phyloP scores from a whole-genome alignment of 1,284 basidiomycete species.

The Ceratobasidium sp. region DNA sequence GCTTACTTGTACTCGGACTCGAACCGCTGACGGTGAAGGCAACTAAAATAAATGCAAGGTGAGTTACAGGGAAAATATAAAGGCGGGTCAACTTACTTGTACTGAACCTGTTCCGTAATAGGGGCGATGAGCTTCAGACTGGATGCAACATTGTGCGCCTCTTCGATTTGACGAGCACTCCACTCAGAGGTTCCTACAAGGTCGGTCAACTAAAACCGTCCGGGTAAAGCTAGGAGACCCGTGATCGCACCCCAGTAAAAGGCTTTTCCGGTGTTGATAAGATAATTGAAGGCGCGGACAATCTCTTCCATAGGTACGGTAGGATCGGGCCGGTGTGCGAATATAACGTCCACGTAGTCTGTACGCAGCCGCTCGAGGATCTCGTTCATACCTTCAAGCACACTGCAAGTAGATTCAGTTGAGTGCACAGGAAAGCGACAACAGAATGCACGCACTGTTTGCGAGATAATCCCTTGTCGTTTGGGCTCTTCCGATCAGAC shows the following conservation, averaged over 20 bases:
- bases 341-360: conserved; percentile 71
- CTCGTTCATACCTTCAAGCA: conserved; percentile 82
- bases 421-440: neutral
- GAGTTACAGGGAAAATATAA: conserved; percentile 17
- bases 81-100: conserved; percentile 62
- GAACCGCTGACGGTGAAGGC: conserved; percentile 80
- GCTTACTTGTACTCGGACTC: conserved; percentile 83
- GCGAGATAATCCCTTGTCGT: conserved; percentile 55
- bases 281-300: conserved; percentile 78
- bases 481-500: conserved; percentile 57
- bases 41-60: conserved; percentile 57
- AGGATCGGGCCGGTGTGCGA: conserved; percentile 59
- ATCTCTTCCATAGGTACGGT: conserved; percentile 66
- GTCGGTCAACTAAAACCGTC: neutral
- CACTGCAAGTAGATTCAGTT: neutral
- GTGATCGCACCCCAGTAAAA: conserved; percentile 62
- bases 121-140: conserved; percentile 80
- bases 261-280: conserved; percentile 77
- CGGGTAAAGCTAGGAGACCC: neutral
- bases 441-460: conserved; percentile 58
- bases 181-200: conserved; percentile 76
- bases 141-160: conserved; percentile 78
- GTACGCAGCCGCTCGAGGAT: conserved; percentile 77
- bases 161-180: conserved; percentile 79
- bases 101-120: conserved; percentile 83